A percentile compares a stretch with the other conserved stretches of the same genome.
phyloP scores from a whole-genome alignment of 1,284 basidiomycete species.

The Microbotryomycetes sp. region DNA sequence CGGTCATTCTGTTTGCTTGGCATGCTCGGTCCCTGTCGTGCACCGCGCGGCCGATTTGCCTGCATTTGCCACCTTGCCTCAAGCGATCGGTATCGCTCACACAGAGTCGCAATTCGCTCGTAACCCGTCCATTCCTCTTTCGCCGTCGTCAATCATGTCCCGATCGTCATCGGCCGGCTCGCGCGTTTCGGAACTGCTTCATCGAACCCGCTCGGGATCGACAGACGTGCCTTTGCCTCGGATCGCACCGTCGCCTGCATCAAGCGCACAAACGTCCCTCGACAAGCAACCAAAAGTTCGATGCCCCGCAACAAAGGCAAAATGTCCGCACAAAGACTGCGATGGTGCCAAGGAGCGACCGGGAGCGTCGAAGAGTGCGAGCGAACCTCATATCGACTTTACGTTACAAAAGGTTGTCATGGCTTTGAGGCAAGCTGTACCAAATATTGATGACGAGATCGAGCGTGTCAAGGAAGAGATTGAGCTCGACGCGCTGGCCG shows the following conservation, averaged over 20 bases:
- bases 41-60: not conserved
- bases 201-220: not conserved
- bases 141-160: not conserved
- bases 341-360: constrained; percentile 9
- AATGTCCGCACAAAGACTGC: not conserved
- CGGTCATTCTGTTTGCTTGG: constrained; percentile 52
- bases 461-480: not conserved
- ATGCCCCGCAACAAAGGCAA: not conserved
- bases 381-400: constrained; percentile 20
- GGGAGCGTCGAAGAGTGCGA: not conserved
- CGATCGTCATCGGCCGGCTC: not conserved
- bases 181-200: not conserved
- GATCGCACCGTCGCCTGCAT: not conserved
- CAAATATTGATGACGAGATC: not conserved
- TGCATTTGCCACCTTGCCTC: constrained; percentile 5
- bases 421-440: constrained; percentile 10
- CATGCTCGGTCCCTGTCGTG: constrained; percentile 12
- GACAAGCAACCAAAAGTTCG: not conserved
- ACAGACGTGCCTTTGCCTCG: not conserved
- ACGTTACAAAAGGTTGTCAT: constrained; percentile 28
- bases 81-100: constrained; percentile 4
- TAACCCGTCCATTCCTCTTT: not conserved
- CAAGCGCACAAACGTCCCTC: not conserved
- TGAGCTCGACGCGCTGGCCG: not conserved
- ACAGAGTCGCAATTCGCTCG: constrained; percentile 2